These are phyloP conservation scores for Coemansia sp. DNA, from an alignment of 192 early-diverging fungal species.

Conservation along the genomic window DNA sequence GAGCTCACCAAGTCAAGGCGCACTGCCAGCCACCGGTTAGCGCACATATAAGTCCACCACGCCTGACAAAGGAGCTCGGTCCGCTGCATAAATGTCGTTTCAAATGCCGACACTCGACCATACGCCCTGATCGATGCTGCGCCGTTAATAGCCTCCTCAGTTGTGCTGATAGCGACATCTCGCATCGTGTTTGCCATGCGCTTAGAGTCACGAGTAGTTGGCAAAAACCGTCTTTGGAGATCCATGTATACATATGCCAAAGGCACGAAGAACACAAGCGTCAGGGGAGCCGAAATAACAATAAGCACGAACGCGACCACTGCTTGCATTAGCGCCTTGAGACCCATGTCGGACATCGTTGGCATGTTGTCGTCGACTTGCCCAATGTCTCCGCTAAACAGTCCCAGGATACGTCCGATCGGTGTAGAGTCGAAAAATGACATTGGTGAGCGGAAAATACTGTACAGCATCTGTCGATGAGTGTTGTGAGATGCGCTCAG, in stretches of 20 bases:
- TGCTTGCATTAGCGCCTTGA: conserved; percentile 62
- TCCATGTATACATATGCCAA: conserved; percentile 76
- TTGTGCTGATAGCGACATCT: conserved; percentile 73
- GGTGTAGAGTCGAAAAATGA: conserved; percentile 81
- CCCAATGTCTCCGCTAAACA: conserved; percentile 71
- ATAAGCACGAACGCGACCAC: conserved; percentile 66
- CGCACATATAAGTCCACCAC: conserved; percentile 69
- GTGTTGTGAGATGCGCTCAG: conserved; percentile 65
- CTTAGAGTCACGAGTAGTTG: conserved; percentile 82
- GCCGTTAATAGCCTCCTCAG: conserved; percentile 75
- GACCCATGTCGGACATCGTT: conserved; percentile 62
- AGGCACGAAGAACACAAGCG: conserved; percentile 73
- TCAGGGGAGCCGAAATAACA: conserved; percentile 63
- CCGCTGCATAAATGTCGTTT: conserved; percentile 58
- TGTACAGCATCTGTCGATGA: conserved; percentile 69
- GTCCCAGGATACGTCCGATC: conserved; percentile 75
- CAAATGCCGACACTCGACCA: conserved; percentile 71
- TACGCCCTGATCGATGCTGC: conserved; percentile 85
- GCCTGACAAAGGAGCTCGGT: conserved; percentile 74
- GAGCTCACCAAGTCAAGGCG: conserved; percentile 75
- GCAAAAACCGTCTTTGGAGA: conserved; percentile 77
- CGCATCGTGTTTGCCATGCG: conserved; percentile 76
- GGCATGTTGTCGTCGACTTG: conserved; percentile 64
- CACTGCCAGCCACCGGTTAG: conserved; percentile 73
- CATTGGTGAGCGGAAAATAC: conserved; percentile 75